Percentiles rank a stretch among this genome's conserved stretches.
phyloP scores from a whole-genome alignment of 495 filamentous ascomycete species.

The Podospora tetraspora region DNA sequence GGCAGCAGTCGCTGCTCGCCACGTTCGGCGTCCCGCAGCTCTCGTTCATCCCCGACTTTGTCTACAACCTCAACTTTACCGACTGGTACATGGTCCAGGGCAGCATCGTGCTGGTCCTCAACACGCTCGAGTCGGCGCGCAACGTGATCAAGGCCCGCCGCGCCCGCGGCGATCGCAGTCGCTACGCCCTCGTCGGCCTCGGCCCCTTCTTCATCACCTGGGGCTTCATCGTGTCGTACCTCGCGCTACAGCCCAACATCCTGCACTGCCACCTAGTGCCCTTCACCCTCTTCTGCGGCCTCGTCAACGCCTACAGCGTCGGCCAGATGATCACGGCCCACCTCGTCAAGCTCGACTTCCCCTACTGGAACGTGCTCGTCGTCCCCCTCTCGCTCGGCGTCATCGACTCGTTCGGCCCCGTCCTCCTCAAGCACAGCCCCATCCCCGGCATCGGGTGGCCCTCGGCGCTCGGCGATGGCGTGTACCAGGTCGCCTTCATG shows the following conservation, averaged over 20 bases:
- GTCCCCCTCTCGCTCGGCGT: conserved; percentile 65
- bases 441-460: conserved; percentile 64
- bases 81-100: conserved; percentile 95
- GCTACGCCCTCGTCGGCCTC: conserved; percentile 72
- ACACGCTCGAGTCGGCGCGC: conserved; percentile 64
- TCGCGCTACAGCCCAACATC: conserved; percentile 78
- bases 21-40: conserved; percentile 62
- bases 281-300: conserved; percentile 77
- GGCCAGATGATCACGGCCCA: conserved; percentile 94
- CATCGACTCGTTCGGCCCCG: conserved; percentile 69
- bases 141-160: conserved; percentile 80
- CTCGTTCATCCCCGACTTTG: conserved; percentile 57
- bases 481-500: conserved; percentile 79
- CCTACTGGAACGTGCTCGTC: conserved; percentile 77
- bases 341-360: conserved; percentile 76
- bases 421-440: conserved; percentile 51
- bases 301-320: conserved; percentile 89
- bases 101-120: conserved; percentile 72
- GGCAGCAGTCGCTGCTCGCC: conserved; percentile 74
- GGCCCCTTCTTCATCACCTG: conserved; percentile 71
- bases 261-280: conserved; percentile 76
- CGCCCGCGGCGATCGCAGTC: conserved; percentile 61
- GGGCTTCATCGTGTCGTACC: conserved; percentile 67
- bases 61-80: conserved; percentile 78
- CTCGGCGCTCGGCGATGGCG: conserved; percentile 63